These are phyloP conservation scores for Aspergillus coremiiformis DNA, from an alignment of 495 filamentous ascomycete species.

Conservation along the genomic window DNA sequence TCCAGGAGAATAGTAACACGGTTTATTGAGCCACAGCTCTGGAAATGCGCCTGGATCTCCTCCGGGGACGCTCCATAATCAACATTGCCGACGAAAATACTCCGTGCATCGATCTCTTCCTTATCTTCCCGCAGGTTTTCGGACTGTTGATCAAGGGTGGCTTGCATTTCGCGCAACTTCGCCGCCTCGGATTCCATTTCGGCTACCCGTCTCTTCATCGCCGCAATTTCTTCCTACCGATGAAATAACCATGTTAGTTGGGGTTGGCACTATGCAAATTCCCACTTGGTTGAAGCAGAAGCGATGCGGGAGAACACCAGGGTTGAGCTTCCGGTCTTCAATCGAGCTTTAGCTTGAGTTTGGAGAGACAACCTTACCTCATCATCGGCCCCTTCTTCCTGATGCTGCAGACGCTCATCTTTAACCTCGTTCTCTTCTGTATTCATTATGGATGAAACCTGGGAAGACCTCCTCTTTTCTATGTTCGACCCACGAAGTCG, in stretches of 20 bases:
- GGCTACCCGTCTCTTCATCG: conserved; percentile 95
- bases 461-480: neutral
- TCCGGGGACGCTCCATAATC: conserved; percentile 97
- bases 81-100: conserved; percentile 98
- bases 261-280: neutral
- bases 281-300: neutral
- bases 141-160: conserved; percentile 73
- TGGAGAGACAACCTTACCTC: conserved; percentile 25
- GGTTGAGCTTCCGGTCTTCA: neutral
- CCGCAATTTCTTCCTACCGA: conserved; percentile 81
- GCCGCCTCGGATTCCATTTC: conserved; percentile 99
- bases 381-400: conserved; percentile 38
- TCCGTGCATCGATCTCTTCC: conserved; percentile 91
- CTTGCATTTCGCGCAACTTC: conserved; percentile 96
- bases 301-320: neutral
- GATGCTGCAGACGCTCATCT: conserved; percentile 32
- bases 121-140: conserved; percentile 83
- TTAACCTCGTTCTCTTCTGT: conserved; percentile 35
- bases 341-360: neutral
- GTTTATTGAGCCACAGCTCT: conserved; percentile 95
- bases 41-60: conserved; percentile 98
- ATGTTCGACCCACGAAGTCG: neutral
- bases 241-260: neutral
- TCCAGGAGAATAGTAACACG: conserved; percentile 96
- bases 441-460: conserved; percentile 21